These are phyloP conservation scores for Apiospora malaysiana DNA, from an alignment of 2,329 filamentous ascomycete species.

Conservation along the genomic window DNA sequence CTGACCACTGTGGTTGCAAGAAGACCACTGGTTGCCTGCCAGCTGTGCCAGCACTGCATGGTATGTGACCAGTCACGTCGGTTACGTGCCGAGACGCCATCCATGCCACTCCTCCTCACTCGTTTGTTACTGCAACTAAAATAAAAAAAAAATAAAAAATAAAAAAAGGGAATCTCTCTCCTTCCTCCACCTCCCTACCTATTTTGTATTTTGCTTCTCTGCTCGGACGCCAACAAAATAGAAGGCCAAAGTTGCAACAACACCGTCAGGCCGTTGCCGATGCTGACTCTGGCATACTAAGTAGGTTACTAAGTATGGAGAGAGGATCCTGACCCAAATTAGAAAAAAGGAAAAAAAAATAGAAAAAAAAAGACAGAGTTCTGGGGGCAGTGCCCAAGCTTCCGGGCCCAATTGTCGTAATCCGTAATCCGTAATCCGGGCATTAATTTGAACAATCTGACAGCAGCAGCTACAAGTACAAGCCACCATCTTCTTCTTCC, in stretches of 20 bases:
- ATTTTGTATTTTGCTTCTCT: not conserved
- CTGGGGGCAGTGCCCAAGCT: not conserved
- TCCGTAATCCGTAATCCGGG: not conserved
- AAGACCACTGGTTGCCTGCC: too few relatives aligned
- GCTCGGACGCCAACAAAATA: not conserved
- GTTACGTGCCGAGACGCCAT: conserved; percentile 2
- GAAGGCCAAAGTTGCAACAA: not conserved
- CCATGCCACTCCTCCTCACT: not conserved
- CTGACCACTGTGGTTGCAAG: too few relatives aligned
- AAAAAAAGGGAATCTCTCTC: not conserved
- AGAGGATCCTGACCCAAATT: not conserved
- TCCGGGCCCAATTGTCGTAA: conserved; percentile 1
- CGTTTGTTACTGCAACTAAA: conserved; percentile 1
- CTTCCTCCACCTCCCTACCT: too few relatives aligned
- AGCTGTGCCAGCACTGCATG: not conserved
- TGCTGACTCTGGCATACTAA: not conserved
- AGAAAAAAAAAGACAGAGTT: conserved; percentile 17
- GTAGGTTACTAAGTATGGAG: not conserved
- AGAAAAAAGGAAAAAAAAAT: too few relatives aligned
- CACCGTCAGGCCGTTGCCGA: not conserved
- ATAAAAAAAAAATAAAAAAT: too few relatives aligned
- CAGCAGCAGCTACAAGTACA: not conserved
- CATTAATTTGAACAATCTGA: not conserved
- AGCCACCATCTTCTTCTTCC: not conserved
- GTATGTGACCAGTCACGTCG: conserved; percentile 10